Percentiles rank a stretch among this genome's conserved stretches.
Conservation (phyloP, 75 land plant species). For the Isoetes taiwanensis region DNA sequence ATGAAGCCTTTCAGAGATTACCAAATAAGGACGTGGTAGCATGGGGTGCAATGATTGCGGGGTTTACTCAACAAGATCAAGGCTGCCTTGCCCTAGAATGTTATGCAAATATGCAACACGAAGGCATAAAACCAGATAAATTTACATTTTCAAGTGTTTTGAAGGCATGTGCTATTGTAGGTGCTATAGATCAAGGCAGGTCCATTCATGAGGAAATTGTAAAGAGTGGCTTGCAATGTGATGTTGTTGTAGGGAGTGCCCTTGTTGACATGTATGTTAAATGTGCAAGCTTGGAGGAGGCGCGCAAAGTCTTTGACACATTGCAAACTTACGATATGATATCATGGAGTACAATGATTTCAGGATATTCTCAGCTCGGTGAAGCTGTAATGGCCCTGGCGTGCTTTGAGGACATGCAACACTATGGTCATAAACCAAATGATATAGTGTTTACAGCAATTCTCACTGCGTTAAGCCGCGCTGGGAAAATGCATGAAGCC, state of each 20-base stretch:
- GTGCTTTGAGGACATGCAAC: constrained; percentile 7
- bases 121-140: constrained; percentile 1
- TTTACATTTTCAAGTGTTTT: constrained; percentile 12
- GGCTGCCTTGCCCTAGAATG: too few species aligned
- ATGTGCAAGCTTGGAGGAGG: neutral
- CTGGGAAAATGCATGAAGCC: too few species aligned
- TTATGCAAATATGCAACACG: too few species aligned
- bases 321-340: neutral
- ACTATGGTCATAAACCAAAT: constrained; percentile 8
- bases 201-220: constrained; percentile 25
- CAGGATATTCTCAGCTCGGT: neutral
- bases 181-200: constrained; percentile 12
- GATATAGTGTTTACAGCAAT: too few species aligned
- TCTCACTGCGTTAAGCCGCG: too few species aligned
- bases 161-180: constrained; percentile 16
- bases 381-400: neutral
- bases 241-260: constrained; percentile 9
- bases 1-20: too few species aligned
- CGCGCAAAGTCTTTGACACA: neutral
- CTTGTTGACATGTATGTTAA: constrained; percentile 2
- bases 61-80: too few species aligned
- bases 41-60: too few species aligned
- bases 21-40: too few species aligned
- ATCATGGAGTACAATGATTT: constrained; percentile 4
- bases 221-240: constrained; percentile 16